Evolutionary conservation across 2,329 filamentous ascomycete species (phyloP).

Genomic region (Trichoderma sp.): DNA sequence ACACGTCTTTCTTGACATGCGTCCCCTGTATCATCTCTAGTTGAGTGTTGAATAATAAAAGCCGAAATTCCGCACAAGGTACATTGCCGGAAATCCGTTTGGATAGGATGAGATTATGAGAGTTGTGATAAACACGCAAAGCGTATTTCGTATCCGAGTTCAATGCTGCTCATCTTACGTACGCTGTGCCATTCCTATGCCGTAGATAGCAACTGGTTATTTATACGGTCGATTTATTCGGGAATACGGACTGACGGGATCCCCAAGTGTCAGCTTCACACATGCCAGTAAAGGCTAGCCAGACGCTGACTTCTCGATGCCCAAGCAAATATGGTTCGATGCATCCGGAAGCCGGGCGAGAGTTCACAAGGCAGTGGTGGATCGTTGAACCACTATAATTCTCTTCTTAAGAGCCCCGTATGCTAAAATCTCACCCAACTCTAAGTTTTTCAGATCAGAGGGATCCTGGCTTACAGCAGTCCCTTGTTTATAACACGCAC

Average conservation of each 20-base stretch:
- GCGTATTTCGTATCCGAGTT: background rate
- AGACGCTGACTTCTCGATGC: background rate
- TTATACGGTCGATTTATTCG: background rate
- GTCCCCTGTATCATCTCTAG: background rate
- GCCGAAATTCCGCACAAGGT: background rate
- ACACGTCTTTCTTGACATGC: background rate
- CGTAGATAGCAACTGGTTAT: background rate
- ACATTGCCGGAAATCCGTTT: background rate
- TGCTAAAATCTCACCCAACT: conserved; percentile 16
- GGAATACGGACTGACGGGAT: too few relatives aligned
- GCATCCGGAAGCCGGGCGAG: background rate
- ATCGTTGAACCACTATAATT: background rate
- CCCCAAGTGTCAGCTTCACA: background rate
- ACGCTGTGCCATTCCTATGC: background rate
- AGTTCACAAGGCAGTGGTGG: background rate
- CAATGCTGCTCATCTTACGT: background rate
- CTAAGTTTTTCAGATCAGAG: background rate
- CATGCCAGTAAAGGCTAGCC: background rate
- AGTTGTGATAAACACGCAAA: background rate
- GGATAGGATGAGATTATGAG: background rate
- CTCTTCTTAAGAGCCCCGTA: background rate
- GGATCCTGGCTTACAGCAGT: background rate
- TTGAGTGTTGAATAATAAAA: background rate
- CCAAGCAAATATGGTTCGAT: background rate
- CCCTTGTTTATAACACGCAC: background rate